These are phyloP conservation scores for Globisporangium megalacanthum DNA, from an alignment of 352 stramenopile genomes.

Conservation along the genomic window DNA sequence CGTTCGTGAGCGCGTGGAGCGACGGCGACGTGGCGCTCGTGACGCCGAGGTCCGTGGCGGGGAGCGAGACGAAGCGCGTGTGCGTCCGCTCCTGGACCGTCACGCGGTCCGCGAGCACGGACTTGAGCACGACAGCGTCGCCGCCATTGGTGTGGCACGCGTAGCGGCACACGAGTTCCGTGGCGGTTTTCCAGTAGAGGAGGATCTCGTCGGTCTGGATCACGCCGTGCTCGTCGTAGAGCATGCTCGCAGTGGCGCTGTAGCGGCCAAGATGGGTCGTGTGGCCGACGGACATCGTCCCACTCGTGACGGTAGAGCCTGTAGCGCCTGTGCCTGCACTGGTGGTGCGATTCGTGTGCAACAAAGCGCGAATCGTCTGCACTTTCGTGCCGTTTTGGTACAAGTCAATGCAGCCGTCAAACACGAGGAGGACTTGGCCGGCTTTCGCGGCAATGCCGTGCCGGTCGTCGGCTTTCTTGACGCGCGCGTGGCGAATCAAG, in stretches of 20 bases:
- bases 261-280: slow-evolving; percentile 3
- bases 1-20: slow-evolving; percentile 62
- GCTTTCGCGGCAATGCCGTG: slow-evolving; percentile 21
- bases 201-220: slow-evolving; percentile 42
- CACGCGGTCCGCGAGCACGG: slow-evolving; percentile 36
- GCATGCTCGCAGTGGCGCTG: slow-evolving; percentile 9
- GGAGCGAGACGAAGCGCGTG: slow-evolving; percentile 34
- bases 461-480: slow-evolving; percentile 36
- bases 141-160: slow-evolving; percentile 43
- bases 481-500: slow-evolving; percentile 40
- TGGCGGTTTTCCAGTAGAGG: slow-evolving; percentile 56
- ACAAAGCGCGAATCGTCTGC: slow-evolving; percentile 30
- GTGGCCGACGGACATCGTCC: too few relatives aligned
- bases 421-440: slow-evolving; percentile 41
- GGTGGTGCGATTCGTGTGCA: slow-evolving; percentile 9
- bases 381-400: slow-evolving; percentile 38
- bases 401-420: slow-evolving; percentile 47
- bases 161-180: slow-evolving; percentile 61
- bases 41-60: slow-evolving; percentile 26
- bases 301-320: too few relatives aligned
- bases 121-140: slow-evolving; percentile 66
- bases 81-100: slow-evolving; percentile 27
- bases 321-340: background rate
- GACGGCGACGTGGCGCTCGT: slow-evolving; percentile 22
- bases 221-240: slow-evolving; percentile 22